Evolutionary conservation across 768 basidiomycete species (phyloP).

Genomic region (Tricholoma hemisulphureum): DNA sequence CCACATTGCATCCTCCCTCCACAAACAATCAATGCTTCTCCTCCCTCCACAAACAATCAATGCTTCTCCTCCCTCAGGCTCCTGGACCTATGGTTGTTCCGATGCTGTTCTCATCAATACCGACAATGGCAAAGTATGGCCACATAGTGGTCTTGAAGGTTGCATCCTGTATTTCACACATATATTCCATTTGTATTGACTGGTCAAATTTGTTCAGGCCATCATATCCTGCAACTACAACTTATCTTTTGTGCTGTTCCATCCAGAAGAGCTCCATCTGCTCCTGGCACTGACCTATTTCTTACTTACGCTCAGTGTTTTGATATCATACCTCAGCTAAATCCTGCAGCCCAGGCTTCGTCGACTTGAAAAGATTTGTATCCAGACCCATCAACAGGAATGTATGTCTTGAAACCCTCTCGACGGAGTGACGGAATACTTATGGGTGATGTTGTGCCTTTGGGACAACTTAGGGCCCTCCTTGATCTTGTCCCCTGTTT

Average conservation of each 20-base stretch:
- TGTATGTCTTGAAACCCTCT: neutral
- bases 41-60: neutral
- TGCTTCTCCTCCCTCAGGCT: neutral
- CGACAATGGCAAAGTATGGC: neutral
- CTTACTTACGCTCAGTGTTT: neutral
- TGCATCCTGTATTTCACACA: neutral
- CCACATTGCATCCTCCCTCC: neutral
- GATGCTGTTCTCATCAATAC: neutral
- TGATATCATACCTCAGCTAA: constrained; percentile 7
- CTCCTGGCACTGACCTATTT: neutral
- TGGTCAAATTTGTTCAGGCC: neutral
- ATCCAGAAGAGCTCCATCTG: neutral
- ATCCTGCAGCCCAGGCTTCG: neutral
- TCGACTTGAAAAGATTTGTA: neutral
- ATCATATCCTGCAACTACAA: neutral
- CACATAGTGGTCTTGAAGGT: constrained; percentile 1
- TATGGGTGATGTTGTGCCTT: neutral
- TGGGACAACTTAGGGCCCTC: neutral
- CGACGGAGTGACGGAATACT: neutral
- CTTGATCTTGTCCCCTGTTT: neutral
- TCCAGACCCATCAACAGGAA: neutral
- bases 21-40: no score
- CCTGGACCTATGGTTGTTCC: neutral
- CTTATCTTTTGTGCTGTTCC: constrained; percentile 3
- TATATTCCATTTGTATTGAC: neutral